These are phyloP conservation scores for Daldinia vernicosa DNA, from an alignment of 495 filamentous ascomycete species.

Conservation along the genomic window DNA sequence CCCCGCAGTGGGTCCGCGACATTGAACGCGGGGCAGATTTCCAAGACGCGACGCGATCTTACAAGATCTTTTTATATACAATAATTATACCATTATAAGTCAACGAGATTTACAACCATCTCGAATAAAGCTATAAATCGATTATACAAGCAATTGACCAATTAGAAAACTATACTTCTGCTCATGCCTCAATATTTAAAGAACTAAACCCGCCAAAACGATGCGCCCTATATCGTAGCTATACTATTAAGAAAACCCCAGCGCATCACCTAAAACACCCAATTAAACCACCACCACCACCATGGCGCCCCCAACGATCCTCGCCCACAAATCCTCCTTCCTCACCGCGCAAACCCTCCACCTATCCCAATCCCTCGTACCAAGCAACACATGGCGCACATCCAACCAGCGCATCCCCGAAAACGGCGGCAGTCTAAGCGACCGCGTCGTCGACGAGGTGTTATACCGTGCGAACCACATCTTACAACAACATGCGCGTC, in stretches of 20 bases:
- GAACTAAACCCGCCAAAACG: not conserved
- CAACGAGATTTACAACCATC: not conserved
- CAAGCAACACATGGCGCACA: constrained; percentile 66
- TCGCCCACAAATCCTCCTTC: constrained; percentile 71
- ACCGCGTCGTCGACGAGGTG: constrained; percentile 58
- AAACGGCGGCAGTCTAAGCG: constrained; percentile 57
- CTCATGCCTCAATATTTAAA: too few relatives aligned
- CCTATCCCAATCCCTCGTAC: constrained; percentile 64
- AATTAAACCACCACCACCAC: not conserved
- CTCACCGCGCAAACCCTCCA: constrained; percentile 69
- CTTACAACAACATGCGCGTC: constrained; percentile 73
- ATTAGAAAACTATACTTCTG: not conserved
- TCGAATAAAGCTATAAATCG: not conserved
- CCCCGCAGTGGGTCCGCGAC: constrained; percentile 12
- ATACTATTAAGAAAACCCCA: not conserved
- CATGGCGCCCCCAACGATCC: constrained; percentile 59
- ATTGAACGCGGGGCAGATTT: constrained; percentile 15
- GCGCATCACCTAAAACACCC: too few relatives aligned
- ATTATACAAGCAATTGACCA: not conserved
- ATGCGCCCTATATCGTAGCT: not conserved
- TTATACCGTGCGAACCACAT: constrained; percentile 68
- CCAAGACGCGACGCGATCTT: constrained; percentile 19
- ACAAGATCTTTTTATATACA: not conserved
- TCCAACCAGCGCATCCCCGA: constrained; percentile 55
- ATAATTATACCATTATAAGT: not conserved